Evolutionary conservation across 2,329 filamentous ascomycete species (phyloP).

Genomic region (Colletotrichum nymphaeae): DNA sequence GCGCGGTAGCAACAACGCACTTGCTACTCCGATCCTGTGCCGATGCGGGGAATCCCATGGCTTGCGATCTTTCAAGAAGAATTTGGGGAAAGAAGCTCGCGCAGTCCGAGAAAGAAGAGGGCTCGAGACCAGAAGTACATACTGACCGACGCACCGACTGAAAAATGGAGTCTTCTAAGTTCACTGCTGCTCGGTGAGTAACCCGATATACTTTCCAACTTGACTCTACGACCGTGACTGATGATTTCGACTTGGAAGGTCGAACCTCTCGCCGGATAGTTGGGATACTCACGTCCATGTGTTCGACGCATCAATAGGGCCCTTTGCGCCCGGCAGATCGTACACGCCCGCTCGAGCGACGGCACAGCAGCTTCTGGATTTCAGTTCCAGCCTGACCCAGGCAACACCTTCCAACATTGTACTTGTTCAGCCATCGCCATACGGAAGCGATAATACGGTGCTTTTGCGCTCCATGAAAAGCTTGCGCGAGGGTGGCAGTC

Average conservation of each 20-base stretch:
- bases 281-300: constrained; percentile 35
- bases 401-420: neutral
- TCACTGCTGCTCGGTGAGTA: neutral
- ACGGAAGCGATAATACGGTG: constrained; percentile 4
- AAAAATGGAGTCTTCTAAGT: neutral
- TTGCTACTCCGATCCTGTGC: neutral
- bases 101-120: no score
- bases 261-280: neutral
- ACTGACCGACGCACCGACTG: no score
- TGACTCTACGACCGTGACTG: no score
- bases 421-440: constrained; percentile 12
- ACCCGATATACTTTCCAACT: no score
- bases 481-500: neutral
- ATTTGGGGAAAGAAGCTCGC: neutral
- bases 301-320: constrained; percentile 24
- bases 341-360: constrained; percentile 29
- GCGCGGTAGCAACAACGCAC: neutral
- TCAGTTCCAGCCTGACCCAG: neutral
- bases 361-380: neutral
- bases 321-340: constrained; percentile 8
- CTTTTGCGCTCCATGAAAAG: neutral
- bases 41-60: neutral
- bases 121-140: no score
- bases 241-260: neutral
- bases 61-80: neutral